phyloP scores from a whole-genome alignment of 169 alveolate genomes.

The Plasmodium cynomolgi region DNA sequence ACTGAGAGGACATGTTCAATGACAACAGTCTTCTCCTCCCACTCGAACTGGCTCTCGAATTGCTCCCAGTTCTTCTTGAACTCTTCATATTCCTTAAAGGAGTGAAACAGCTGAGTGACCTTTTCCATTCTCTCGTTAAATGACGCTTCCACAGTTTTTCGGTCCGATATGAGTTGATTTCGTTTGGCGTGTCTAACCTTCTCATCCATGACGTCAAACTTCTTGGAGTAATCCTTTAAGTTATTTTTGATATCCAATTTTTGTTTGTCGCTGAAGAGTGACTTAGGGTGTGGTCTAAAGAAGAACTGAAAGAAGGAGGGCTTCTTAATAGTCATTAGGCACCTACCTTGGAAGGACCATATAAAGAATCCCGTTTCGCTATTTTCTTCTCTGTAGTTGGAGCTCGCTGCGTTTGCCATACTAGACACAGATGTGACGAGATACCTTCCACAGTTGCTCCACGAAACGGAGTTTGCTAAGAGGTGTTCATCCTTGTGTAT shows the following conservation, averaged over 20 bases:
- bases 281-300: conserved; percentile 93
- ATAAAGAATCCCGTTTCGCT: conserved; percentile 89
- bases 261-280: conserved; percentile 84
- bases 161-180: conserved; percentile 75
- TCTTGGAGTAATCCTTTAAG: conserved; percentile 87
- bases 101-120: conserved; percentile 34
- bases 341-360: conserved; percentile 93
- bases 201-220: conserved; percentile 85
- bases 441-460: conserved; percentile 92
- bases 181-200: conserved; percentile 84
- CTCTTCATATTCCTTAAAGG: conserved; percentile 68
- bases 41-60: conserved; percentile 78
- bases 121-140: conserved; percentile 47
- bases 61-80: conserved; percentile 81
- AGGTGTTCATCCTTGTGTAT: conserved; percentile 90
- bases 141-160: conserved; percentile 58
- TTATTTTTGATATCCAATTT: conserved; percentile 88
- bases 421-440: conserved; percentile 84
- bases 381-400: conserved; percentile 73
- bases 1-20: conserved; percentile 62
- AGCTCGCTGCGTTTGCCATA: neutral
- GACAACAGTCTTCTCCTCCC: conserved; percentile 78
- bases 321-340: conserved; percentile 84
- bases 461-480: conserved; percentile 87
- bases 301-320: conserved; percentile 89